These are phyloP conservation scores for Calycina herbarum DNA, from an alignment of 2,329 filamentous ascomycete species.

Conservation along the genomic window DNA sequence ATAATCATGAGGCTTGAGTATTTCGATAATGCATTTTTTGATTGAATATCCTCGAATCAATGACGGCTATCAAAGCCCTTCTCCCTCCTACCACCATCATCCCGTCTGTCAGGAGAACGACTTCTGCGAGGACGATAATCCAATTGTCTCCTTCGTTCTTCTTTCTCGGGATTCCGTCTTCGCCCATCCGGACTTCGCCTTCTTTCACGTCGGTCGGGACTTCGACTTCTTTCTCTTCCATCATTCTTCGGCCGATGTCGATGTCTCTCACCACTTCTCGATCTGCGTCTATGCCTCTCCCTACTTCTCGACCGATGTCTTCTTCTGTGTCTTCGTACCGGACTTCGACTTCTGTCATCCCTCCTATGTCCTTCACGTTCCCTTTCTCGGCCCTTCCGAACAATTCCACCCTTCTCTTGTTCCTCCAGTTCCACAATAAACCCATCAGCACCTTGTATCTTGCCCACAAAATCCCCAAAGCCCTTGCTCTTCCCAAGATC, in stretches of 20 bases:
- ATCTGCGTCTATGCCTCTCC: constrained; percentile 29
- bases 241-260: constrained; percentile 27
- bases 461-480: constrained; percentile 38
- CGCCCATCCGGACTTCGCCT: constrained; percentile 34
- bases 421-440: constrained; percentile 14
- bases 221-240: constrained; percentile 32
- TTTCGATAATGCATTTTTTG: background rate
- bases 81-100: constrained; percentile 14
- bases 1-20: background rate
- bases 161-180: constrained; percentile 31
- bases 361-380: constrained; percentile 19
- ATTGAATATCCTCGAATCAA: background rate
- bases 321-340: constrained; percentile 33
- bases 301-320: constrained; percentile 36
- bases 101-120: constrained; percentile 16
- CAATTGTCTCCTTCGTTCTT: constrained; percentile 23
- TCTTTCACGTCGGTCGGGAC: constrained; percentile 28
- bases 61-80: constrained; percentile 24
- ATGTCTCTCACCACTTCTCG: constrained; percentile 32
- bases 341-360: constrained; percentile 31
- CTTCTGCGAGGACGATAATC: constrained; percentile 21
- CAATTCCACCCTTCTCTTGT: constrained; percentile 26
- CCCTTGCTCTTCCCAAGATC: constrained; percentile 33
- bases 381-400: constrained; percentile 20
- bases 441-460: constrained; percentile 23